Evolutionary conservation across 257 asterid genomes (phyloP).

Genomic region (Rhazya stricta): DNA sequence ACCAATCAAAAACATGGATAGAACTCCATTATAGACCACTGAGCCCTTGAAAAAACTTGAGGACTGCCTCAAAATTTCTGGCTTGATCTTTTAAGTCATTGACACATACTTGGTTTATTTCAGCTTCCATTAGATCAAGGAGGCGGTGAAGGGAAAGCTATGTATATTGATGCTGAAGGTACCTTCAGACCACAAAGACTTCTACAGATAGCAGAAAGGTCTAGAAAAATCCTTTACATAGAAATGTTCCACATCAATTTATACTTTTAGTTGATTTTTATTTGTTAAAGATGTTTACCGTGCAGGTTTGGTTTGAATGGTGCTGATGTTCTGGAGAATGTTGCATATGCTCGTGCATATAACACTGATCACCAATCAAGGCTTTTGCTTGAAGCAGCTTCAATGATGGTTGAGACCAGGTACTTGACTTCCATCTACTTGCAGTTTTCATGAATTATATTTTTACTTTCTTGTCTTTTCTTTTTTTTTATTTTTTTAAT

Average conservation of each 20-base stretch:
- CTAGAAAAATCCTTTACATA: constrained; percentile 12
- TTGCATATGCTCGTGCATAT: constrained; percentile 97
- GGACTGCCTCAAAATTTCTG: background rate
- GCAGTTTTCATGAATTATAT: background rate
- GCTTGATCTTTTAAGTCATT: background rate
- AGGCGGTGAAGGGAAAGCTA: constrained; percentile 98
- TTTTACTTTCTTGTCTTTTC: no score
- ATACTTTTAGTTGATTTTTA: constrained; percentile 8
- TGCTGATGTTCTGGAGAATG: constrained; percentile 93
- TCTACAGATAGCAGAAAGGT: constrained; percentile 95
- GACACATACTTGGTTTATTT: constrained; percentile 4
- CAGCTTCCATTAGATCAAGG: constrained; percentile 98
- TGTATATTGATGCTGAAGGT: constrained; percentile 98
- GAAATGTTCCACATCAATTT: constrained; percentile 1
- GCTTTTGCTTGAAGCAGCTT: constrained; percentile 95
- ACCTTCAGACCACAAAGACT: constrained; percentile 98
- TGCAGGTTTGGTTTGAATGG: constrained; percentile 88
- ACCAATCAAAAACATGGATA: background rate
- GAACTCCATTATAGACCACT: background rate
- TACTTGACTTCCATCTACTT: constrained; percentile 17
- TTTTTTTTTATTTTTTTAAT: no score
- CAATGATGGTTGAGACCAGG: constrained; percentile 99
- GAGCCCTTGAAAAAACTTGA: background rate
- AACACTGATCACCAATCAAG: constrained; percentile 97
- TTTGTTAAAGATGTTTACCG: constrained; percentile 7